phyloP scores from a whole-genome alignment of 441 rosid genomes.

The Bocquillonia castaneifolia region DNA sequence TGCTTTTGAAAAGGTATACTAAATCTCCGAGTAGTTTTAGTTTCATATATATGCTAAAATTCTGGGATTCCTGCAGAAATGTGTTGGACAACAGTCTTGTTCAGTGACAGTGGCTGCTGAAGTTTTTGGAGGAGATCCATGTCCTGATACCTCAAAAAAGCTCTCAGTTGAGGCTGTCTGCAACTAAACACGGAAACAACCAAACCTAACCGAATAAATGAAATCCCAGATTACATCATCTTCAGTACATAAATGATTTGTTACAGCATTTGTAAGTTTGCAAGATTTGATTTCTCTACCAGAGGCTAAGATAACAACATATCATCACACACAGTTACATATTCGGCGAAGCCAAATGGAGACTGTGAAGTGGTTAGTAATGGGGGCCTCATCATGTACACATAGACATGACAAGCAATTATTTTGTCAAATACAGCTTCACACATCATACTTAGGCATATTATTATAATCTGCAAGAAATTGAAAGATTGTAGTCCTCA shows the following conservation, averaged over 20 bases:
- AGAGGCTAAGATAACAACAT: background rate
- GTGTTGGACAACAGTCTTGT: slow-evolving; percentile 78
- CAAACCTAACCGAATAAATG: slow-evolving; percentile 6
- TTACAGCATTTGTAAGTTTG: slow-evolving; percentile 8
- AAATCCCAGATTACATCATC: slow-evolving; percentile 6
- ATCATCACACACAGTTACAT: background rate
- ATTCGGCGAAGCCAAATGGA: slow-evolving; percentile 28
- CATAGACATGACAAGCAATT: slow-evolving; percentile 27
- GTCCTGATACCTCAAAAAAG: slow-evolving; percentile 69
- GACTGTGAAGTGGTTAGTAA: slow-evolving; percentile 18
- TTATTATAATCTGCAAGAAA: slow-evolving; percentile 14
- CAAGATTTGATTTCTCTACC: slow-evolving; percentile 16
- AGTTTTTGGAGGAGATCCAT: slow-evolving; percentile 91
- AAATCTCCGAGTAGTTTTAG: background rate
- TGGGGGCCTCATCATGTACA: slow-evolving; percentile 23
- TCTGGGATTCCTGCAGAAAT: slow-evolving; percentile 77
- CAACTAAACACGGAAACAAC: slow-evolving; percentile 31
- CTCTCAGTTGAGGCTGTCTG: slow-evolving; percentile 84
- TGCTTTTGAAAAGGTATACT: slow-evolving; percentile 69
- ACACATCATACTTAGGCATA: slow-evolving; percentile 23
- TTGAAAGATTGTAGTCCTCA: slow-evolving; percentile 14
- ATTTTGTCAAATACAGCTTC: slow-evolving; percentile 24
- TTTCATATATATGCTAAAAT: no score
- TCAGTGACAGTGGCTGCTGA: slow-evolving; percentile 71
- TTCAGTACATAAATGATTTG: background rate